Base-by-base conservation (phyloP, 768 basidiomycete species). In the Russula foetens region DNA sequence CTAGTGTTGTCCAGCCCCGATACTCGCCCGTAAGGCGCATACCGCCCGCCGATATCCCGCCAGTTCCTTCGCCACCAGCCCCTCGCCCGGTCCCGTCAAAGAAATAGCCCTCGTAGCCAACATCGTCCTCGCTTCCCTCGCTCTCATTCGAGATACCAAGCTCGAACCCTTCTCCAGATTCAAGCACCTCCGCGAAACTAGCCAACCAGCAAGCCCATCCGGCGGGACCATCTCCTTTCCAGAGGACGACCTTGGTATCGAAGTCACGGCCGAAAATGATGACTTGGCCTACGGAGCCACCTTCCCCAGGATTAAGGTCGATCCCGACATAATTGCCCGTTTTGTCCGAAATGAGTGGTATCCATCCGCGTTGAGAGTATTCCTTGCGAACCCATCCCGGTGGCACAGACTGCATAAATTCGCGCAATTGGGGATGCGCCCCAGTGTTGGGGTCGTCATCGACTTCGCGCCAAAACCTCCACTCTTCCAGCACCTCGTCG, bases 231-330 rank as follows among this genome's bases (percentile, higher is more conserved):
- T 98, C 93, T 8, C 97, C 97, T 53, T 82, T 79, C 85, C 88
- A 98, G 48, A 98, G 77, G 44, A 98, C 95, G 39, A 97, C 91
- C 71, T 99, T 99, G 12, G 92, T 89, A 73, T 99, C 97, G 72
- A 98, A 98, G 70, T 98, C 97, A 53, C 97, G 83, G n/a, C 97
- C 97, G 71, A 98, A 99, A 51, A 98, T 86, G 59, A 99, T 97
- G 49, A 98, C 96, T 71, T 99, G 97, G 7, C 97, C 97, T 56
- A 80, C 77, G 9, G 80, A 75, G 46, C 93, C 94, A 49, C 75
- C 74, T 69, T 86, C 84, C 9, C 71, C 90, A 8, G 96, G 96
- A 72, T 88, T 92, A 60, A 99, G 80, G 72, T 99, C 97, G 49
- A 99, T 80, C 58, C 97, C 97, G 60, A 98, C 81, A 71, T 99